These are phyloP conservation scores for Cyphellophora europaea DNA, from an alignment of 2,329 filamentous ascomycete genomes.

Conservation along the genomic window DNA sequence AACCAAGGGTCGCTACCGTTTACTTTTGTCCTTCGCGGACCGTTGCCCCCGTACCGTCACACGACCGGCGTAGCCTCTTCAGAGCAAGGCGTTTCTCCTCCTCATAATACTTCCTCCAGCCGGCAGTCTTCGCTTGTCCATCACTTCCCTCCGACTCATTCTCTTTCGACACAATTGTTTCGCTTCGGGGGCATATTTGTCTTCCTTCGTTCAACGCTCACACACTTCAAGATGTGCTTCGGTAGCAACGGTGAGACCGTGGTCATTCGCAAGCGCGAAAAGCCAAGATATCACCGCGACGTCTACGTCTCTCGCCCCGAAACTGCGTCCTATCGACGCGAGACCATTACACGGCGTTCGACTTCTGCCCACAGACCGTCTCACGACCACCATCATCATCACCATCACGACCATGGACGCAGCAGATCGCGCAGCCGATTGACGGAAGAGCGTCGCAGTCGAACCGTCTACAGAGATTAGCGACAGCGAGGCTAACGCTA, in stretches of 20 bases:
- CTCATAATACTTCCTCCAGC: too few relatives aligned
- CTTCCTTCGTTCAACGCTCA: too few relatives aligned
- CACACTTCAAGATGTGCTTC: slow-evolving; percentile 15
- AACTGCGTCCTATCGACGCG: slow-evolving; percentile 9
- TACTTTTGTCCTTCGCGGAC: too few relatives aligned
- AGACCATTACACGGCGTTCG: slow-evolving; percentile 13
- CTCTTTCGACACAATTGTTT: too few relatives aligned
- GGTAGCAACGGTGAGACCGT: slow-evolving; percentile 12
- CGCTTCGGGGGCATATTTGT: too few relatives aligned
- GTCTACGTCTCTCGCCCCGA: slow-evolving; percentile 15
- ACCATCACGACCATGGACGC: slow-evolving; percentile 4
- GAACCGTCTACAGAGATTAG: background rate
- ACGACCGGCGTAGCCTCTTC: too few relatives aligned
- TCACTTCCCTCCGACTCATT: too few relatives aligned
- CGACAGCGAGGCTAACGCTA: background rate
- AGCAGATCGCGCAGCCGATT: background rate
- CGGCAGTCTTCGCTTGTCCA: too few relatives aligned
- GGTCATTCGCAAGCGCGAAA: slow-evolving; percentile 11
- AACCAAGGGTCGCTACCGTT: too few relatives aligned
- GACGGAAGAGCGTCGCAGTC: too few relatives aligned
- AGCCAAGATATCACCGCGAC: slow-evolving; percentile 10
- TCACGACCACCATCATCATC: slow-evolving; percentile 6
- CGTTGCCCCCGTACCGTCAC: too few relatives aligned
- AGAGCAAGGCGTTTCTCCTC: too few relatives aligned
- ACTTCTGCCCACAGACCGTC: slow-evolving; percentile 12